Evolutionary conservation across 2,329 filamentous ascomycete species (phyloP), one percentile per base, ranked within the genome.

Genomic region (Metarhizium sp.): DNA sequence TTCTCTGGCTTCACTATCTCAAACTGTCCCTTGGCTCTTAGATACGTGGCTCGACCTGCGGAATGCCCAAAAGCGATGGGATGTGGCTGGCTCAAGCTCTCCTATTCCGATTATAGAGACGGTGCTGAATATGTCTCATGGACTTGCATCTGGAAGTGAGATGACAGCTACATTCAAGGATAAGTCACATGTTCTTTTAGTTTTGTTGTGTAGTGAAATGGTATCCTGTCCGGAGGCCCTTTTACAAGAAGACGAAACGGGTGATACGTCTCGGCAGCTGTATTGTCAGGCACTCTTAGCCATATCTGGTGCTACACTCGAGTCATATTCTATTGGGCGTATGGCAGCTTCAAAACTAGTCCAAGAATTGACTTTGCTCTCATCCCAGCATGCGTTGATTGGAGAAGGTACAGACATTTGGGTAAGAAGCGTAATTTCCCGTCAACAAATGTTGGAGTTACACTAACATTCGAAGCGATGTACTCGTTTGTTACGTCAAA

Each of bases 1-100:
- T 10, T 67, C 63, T 34, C 60, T 64, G 11, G 63, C 67, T 16
- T 66, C 66, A 55, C 72, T 73, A 51, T 67, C 66, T 18, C 75
- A 75, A 58, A 69, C 70, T 56, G 64, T 71, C 0, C 70, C 74
- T 13, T 81, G 78, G 78, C 64, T 81, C 13, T 65, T 80, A 56
- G 79, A 82, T 61, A 71, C 71, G 6, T 66, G 75, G 59, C 68
- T 76, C 40, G 69, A 73, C 46, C 63, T 80, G 34, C 69, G 73
- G 51, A 62, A 69, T 20, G 63, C 70, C 11, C 73, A 75, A 56
- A 70, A 67, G 34, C 65, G 66, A 58, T 73, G 75, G 68, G 67
- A 69, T 42, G 53, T 63, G 43, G 42, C 61, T 49, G 61, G 62
- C 54, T 64, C 64, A 16, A 63, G 60, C 42, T 67, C 68, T 20